Percentiles rank a stretch among this genome's conserved stretches.
Conservation (phyloP, 2,329 filamentous ascomycete species). For the Venturiaceae sp. region DNA sequence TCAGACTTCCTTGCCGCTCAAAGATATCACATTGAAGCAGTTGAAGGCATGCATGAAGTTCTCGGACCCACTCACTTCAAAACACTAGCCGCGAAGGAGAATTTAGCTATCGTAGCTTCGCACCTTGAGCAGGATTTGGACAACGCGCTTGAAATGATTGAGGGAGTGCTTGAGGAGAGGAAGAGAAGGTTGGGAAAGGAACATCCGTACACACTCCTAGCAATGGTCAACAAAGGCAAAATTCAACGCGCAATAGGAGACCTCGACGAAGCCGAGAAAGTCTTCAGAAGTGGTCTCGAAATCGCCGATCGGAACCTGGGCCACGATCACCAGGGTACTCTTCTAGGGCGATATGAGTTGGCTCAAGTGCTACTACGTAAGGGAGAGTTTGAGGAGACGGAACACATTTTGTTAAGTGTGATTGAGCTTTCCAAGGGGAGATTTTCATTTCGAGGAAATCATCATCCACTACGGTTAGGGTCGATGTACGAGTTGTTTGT, state of each 20-base stretch:
- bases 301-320: neutral
- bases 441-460: no score
- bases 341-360: neutral
- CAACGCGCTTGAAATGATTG: no score
- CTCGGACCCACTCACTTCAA: constrained; percentile 13
- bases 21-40: constrained; percentile 13
- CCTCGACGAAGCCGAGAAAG: constrained; percentile 12
- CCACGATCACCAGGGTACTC: neutral
- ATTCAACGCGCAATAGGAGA: constrained; percentile 14
- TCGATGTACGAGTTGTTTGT: no score
- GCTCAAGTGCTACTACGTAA: neutral
- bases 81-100: constrained; percentile 16
- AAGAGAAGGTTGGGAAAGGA: constrained; percentile 15
- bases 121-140: no score
- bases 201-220: constrained; percentile 17
- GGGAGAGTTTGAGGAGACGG: neutral
- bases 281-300: neutral
- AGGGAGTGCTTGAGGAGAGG: constrained; percentile 10
- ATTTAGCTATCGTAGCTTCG: constrained; percentile 11
- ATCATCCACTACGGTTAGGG: no score
- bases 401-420: no score
- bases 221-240: constrained; percentile 18
- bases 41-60: constrained; percentile 11
- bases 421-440: no score
- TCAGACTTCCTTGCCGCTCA: no score